Conservation (phyloP, 2,329 filamentous ascomycete genomes). For the Exophiala spinifera region DNA sequence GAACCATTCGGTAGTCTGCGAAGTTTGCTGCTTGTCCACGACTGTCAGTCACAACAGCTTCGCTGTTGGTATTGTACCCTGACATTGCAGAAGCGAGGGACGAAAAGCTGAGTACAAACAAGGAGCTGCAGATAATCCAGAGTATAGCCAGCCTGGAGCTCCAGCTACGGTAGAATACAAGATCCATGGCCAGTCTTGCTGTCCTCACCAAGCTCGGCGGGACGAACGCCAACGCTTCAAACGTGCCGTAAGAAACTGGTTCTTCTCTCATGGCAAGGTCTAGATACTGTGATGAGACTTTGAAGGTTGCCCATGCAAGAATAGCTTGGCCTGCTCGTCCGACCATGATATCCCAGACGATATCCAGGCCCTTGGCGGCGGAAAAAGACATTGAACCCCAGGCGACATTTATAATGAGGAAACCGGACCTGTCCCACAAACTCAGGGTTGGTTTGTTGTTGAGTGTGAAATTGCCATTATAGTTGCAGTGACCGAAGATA, state of each 20-base stretch:
- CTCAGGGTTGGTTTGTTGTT: constrained; percentile 11
- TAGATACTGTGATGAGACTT: constrained; percentile 36
- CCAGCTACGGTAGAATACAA: constrained; percentile 24
- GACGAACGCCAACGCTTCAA: constrained; percentile 34
- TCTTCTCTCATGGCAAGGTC: constrained; percentile 34
- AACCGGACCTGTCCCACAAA: constrained; percentile 17
- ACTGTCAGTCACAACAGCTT: constrained; percentile 26
- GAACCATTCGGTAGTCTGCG: constrained; percentile 26
- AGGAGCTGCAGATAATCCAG: constrained; percentile 34
- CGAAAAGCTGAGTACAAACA: constrained; percentile 35
- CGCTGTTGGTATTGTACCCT: constrained; percentile 36
- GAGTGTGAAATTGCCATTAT: constrained; percentile 16
- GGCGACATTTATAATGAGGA: constrained; percentile 23
- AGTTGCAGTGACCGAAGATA: constrained; percentile 21
- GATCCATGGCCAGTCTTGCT: constrained; percentile 31
- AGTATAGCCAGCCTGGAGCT: constrained; percentile 30
- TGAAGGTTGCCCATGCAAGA: constrained; percentile 32
- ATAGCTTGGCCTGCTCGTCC: constrained; percentile 35
- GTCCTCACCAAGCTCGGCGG: constrained; percentile 31
- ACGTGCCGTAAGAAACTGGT: constrained; percentile 36
- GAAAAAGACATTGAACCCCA: constrained; percentile 31
- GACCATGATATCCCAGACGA: constrained; percentile 36
- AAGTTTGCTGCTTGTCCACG: constrained; percentile 29
- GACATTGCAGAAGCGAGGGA: constrained; percentile 38
- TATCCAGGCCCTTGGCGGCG: constrained; percentile 37